Evolutionary conservation across 164 flowering plant genomes (phyloP), one percentile per base, ranked within the genome.

Genomic region (Vitis vinifera): DNA sequence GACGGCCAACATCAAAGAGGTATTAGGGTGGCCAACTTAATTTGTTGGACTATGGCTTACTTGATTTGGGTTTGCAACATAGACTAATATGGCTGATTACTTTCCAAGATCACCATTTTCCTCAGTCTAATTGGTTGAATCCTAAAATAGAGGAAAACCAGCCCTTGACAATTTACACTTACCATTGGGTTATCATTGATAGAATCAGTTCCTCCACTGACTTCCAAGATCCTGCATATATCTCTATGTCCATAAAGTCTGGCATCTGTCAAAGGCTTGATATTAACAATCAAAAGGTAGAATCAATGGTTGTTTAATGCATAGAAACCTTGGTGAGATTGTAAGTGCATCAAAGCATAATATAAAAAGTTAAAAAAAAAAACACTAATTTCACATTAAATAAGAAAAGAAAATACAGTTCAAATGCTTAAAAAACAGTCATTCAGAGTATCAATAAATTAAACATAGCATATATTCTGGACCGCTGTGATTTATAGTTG

Each of bases 231-330:
- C 73, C 89, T 83, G 76, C 91, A 88, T 62, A 85, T 87, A 68
- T 88, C 91, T 60, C 83, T 80, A 71, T 85, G 87, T 48, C 85
- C 82, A 56, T 84, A 88, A 16, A 85, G 77, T 77, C 86, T 88
- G 48, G 89, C 91, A 84, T 87, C 91, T 71, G 89, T 80, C 76
- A 85, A 77, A 55, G 91, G 89, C 89, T 85, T 70, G 50, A 79
- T 16, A 63, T 62, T 52, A 63, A 73, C 63, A 71, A 64, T 6
- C n/a, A 37, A 63, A 66, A 68, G 49, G 63, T 27, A 63, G 67
- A 55, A 52, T 70, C 51, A 69, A 48, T 51, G 65, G 49, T 56
- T 56, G 27, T 17, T 7, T n/a, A 19, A 56, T 3, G 9, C 27
- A 56, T 13, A 56, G 11, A 2, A 16, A 19, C 9, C 16, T 56